Percentiles rank a stretch among this genome's conserved stretches.
Evolutionary conservation across 2,329 filamentous ascomycete species (phyloP).

Genomic region (Neofusicoccum cordaticola): DNA sequence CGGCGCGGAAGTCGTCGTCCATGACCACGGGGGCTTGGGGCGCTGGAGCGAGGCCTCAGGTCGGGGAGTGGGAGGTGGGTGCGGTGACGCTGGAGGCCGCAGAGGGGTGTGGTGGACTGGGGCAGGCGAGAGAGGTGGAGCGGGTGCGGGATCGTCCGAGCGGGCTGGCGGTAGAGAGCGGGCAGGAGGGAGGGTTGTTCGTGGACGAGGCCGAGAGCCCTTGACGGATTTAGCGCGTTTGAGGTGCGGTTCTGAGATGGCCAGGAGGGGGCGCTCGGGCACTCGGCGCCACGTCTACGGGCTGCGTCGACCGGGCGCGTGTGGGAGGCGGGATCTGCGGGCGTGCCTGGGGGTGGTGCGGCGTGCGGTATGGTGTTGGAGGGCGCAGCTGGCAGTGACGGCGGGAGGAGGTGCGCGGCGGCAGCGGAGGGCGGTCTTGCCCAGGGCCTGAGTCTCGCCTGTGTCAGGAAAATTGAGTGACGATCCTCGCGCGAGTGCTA

Average conservation of each 20-base stretch:
- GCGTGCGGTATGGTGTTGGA: neutral
- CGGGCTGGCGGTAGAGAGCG: neutral
- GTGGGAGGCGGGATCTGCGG: neutral
- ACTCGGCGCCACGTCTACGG: constrained; percentile 5
- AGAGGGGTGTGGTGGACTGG: neutral
- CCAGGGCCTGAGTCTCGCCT: constrained; percentile 8
- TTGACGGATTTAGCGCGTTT: constrained; percentile 10
- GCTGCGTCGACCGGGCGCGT: neutral
- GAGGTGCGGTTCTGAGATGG: constrained; percentile 13
- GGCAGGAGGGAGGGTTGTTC: constrained; percentile 3
- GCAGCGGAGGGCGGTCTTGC: constrained; percentile 8
- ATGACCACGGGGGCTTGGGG: constrained; percentile 5
- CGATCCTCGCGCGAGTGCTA: constrained; percentile 12
- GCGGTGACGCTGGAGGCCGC: neutral
- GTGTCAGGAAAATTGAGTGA: neutral
- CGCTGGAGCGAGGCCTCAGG: neutral
- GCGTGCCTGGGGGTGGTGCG: neutral
- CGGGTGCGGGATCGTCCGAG: constrained; percentile 10
- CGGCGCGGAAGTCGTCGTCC: constrained; percentile 12
- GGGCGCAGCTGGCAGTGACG: neutral
- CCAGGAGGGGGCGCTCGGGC: constrained; percentile 15
- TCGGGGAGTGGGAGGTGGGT: neutral
- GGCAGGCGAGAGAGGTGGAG: neutral
- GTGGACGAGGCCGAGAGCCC: constrained; percentile 10
- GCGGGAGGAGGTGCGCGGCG: constrained; percentile 7